phyloP scores from a whole-genome alignment of 768 basidiomycete genomes.

The Rhodotorula paludigena region DNA sequence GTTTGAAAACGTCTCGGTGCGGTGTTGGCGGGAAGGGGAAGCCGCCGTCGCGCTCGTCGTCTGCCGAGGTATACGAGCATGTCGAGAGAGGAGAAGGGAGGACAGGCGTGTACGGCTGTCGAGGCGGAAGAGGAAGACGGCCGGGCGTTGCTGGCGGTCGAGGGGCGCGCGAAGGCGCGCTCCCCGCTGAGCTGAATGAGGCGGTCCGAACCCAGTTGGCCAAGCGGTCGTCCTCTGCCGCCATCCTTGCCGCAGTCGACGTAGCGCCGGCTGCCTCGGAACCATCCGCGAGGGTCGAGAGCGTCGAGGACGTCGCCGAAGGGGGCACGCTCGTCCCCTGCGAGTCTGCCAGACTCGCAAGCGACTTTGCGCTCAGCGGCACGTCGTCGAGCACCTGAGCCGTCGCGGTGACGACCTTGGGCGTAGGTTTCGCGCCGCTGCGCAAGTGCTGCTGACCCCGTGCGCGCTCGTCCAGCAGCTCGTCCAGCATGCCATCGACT shows the following conservation, averaged over 20 bases:
- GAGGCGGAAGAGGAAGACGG: not conserved
- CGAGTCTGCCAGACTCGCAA: not conserved
- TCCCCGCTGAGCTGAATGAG: not conserved
- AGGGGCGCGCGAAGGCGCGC: not conserved
- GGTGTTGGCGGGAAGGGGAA: slow-evolving; percentile 26
- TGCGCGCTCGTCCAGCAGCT: slow-evolving; percentile 1
- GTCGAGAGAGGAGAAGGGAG: slow-evolving; percentile 25
- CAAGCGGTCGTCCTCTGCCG: not conserved
- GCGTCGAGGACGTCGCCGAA: slow-evolving; percentile 14
- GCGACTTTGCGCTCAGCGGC: no score
- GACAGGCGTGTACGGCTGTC: slow-evolving; percentile 23
- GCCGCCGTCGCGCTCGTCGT: slow-evolving; percentile 8
- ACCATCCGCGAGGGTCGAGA: not conserved
- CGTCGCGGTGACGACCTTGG: no score
- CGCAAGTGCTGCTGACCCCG: no score
- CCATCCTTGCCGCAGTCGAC: not conserved
- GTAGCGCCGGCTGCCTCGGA: not conserved
- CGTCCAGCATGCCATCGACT: not conserved
- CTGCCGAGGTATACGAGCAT: slow-evolving; percentile 19
- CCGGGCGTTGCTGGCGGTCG: not conserved
- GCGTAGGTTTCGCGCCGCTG: no score
- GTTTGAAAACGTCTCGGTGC: no score
- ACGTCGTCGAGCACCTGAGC: no score
- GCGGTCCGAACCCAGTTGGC: slow-evolving; percentile 9
- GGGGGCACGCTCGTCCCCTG: slow-evolving; percentile 10